These are phyloP conservation scores for Cladosporium sp. DNA, from an alignment of 2,329 filamentous ascomycete species.

Conservation along the genomic window DNA sequence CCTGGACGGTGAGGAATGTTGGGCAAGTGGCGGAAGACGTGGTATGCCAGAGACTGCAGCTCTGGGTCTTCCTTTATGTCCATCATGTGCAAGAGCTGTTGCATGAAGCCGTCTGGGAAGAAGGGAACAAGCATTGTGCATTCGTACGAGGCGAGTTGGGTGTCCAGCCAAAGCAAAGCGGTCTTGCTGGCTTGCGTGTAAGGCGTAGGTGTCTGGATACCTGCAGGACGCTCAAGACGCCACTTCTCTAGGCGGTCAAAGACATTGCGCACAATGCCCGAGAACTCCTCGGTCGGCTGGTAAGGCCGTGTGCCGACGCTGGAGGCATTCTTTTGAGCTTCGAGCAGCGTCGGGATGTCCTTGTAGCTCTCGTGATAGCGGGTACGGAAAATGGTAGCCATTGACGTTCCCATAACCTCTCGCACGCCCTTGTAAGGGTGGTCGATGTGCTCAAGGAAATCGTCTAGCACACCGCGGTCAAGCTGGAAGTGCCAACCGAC, in stretches of 20 bases:
- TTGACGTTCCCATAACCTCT: slow-evolving; percentile 87
- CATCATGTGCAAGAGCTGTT: slow-evolving; percentile 98
- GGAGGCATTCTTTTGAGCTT: slow-evolving; percentile 74
- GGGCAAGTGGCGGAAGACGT: slow-evolving; percentile 92
- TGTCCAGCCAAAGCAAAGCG: slow-evolving; percentile 91
- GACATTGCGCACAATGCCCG: slow-evolving; percentile 68
- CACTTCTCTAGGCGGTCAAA: slow-evolving; percentile 81
- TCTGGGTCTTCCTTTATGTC: slow-evolving; percentile 98
- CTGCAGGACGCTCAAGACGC: slow-evolving; percentile 79
- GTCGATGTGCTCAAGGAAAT: slow-evolving; percentile 89
- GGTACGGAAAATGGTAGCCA: slow-evolving; percentile 85
- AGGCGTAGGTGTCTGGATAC: slow-evolving; percentile 87
- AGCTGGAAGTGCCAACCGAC: slow-evolving; percentile 95
- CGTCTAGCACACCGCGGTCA: slow-evolving; percentile 80
- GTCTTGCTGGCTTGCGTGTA: slow-evolving; percentile 98
- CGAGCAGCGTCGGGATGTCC: slow-evolving; percentile 72
- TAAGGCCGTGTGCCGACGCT: slow-evolving; percentile 86
- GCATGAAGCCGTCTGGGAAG: slow-evolving; percentile 86
- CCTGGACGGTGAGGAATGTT: slow-evolving; percentile 91
- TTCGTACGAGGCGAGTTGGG: slow-evolving; percentile 84
- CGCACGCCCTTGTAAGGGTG: slow-evolving; percentile 98
- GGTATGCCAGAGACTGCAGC: slow-evolving; percentile 88
- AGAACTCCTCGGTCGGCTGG: slow-evolving; percentile 71
- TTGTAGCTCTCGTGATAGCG: slow-evolving; percentile 92
- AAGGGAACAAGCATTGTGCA: slow-evolving; percentile 88